Evolutionary conservation across 169 alveolate genomes (phyloP), one percentile per base, ranked within the genome.

Genomic region (Cryptosporidium baileyi): DNA sequence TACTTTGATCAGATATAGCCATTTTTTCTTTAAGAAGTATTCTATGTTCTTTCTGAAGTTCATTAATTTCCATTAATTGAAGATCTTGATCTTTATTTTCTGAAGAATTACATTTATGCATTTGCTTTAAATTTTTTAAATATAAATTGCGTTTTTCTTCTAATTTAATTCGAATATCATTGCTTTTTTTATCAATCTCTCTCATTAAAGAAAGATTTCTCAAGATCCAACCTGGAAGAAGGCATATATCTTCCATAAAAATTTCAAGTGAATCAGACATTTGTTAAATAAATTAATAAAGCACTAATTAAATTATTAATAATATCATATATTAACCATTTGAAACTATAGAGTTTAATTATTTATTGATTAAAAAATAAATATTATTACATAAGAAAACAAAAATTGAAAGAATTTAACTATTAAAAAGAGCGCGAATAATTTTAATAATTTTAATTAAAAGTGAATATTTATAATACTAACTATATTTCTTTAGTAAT

Each of bases 191-290:
- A 32, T 74, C 85, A 38, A 74, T 41, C 19, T 74, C 85, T 51
- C 85, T 60, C 85, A 74, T 74, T 22, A 74, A 45, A 17, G 85
- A 74, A 17, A 74, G 65, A 22, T 74, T 74, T 3, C 85, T 67
- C 57, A 74, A 74, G 32, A 74, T 74, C 85, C 85, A 74, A 7
- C 85, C 85, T 7, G 85, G 67, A 22, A 74, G 85, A 38, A 74
- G 85, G 34, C 74, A 74, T 36, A 74, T 74, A 74, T 74, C 85
- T 19, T 74, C 85, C 85, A 74, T 74, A 57, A 74, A 54, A 13
- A 54, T 11, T 2, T 74, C 85, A 22, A 32, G 57, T 15, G 74
- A 38, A 1, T 74, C 85, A 13, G 85, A 74, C 85, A 74, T 74
- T 3, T n/a, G n/a, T n/a, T n/a, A n/a, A n/a, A n/a, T n/a, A n/a